Base-by-base conservation (phyloP, 106 monocot species). In the Posidonia australis region DNA sequence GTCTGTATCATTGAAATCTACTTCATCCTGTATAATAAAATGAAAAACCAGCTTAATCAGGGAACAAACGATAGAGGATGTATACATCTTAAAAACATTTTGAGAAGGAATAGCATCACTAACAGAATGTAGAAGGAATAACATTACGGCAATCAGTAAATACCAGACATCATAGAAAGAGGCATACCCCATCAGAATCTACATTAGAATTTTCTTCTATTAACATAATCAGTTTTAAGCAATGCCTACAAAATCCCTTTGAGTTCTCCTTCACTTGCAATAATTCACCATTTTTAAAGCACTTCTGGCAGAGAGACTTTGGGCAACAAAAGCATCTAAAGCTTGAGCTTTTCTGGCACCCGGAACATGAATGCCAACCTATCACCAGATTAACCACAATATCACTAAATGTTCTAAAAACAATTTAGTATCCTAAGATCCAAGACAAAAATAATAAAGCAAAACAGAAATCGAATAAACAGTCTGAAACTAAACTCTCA, bases 331-430 rank as follows among this genome's bases (percentile, higher is more conserved):
- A 77, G 57, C 90, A 91, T 60, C 74, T 81, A 47, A 78, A 60
- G 10, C 49, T 51, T 19, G 90, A 73, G 27, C 27, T 74, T 67
- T 67, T 81, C 19, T 47, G 47, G 74, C 90, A 91, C 54, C 41
- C 55, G 47, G 62, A 79, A 48, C 90, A 91, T 46, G 63, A 74
- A 56, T 91, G 90, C 83, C 75, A 83, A 71, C 68, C 90, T 91
- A 69, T 76, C 47, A 68, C 49, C 61, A 63, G 16, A 26, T 19
- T 20, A 30, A 42, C 5, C 18, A 23, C 29, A 47, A 69, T n/a
- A 21, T 18, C 49, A 46, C 27, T 6, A 32, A 52, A 66, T 48
- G 23, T 17, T 49, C 53, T 6, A 17, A n/a, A 47, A 18, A 28
- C 1, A 53, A 32, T 67, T 18, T 21, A 67, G 21, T 27, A 54